Evolutionary conservation across 495 filamentous ascomycete genomes (phyloP).

Genomic region (Aspergillus carlsbadensis): DNA sequence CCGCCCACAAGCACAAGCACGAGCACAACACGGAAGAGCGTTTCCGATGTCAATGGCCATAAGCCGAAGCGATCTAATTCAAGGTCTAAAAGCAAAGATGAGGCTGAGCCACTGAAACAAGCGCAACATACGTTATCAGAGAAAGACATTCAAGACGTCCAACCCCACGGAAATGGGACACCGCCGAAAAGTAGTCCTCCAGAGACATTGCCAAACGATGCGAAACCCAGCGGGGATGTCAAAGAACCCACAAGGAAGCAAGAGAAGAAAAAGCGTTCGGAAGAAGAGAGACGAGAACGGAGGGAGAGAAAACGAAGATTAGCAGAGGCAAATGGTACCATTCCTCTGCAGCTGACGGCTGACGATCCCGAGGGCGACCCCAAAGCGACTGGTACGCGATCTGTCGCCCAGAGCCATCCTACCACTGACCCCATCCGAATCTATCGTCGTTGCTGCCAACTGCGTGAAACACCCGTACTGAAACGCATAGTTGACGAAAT

Average conservation of each 20-base stretch:
- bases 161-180: conserved; percentile 17
- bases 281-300: conserved; percentile 81
- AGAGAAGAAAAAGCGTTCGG: conserved; percentile 89
- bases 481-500: conserved; percentile 88
- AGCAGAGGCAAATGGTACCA: conserved; percentile 77
- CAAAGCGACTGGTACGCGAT: conserved; percentile 27
- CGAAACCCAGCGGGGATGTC: conserved; percentile 33
- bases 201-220: conserved; percentile 21
- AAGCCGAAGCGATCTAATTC: conserved; percentile 54
- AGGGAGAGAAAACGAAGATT: conserved; percentile 78
- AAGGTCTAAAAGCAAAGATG: conserved; percentile 66
- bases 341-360: conserved; percentile 72
- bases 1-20: conserved; percentile 27
- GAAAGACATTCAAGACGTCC: conserved; percentile 51
- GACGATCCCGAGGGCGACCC: conserved; percentile 53
- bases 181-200: conserved; percentile 18
- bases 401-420: conserved; percentile 64
- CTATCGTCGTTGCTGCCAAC: conserved; percentile 90
- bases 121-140: conserved; percentile 55
- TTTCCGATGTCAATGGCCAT: conserved; percentile 34
- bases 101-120: conserved; percentile 66
- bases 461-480: conserved; percentile 85
- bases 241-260: conserved; percentile 67
- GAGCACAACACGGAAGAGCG: conserved; percentile 25
- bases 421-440: conserved; percentile 92